Conservation (phyloP, 2,329 filamentous ascomycete genomes). For the Paraconiothyrium brasiliense region DNA sequence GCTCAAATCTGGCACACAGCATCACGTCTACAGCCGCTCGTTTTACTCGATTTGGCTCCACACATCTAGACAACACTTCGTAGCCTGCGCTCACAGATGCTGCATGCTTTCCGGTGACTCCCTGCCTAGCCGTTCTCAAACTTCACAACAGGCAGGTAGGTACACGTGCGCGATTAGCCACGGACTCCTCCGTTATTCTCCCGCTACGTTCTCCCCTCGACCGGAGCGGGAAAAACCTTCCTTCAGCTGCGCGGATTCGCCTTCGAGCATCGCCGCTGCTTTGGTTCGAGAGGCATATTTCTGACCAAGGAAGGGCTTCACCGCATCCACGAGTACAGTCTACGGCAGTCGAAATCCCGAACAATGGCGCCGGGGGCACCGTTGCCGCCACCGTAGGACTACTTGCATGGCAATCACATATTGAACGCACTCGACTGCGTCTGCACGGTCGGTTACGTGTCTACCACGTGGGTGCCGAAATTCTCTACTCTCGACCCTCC, state of each 20-base stretch:
- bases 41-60: slow-evolving; percentile 18
- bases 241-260: slow-evolving; percentile 50
- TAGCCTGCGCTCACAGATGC: slow-evolving; percentile 10
- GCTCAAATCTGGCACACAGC: slow-evolving; percentile 24
- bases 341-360: slow-evolving; percentile 61
- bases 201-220: slow-evolving; percentile 60
- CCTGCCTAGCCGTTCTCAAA: neutral
- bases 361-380: slow-evolving; percentile 58
- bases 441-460: slow-evolving; percentile 60
- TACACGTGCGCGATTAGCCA: slow-evolving; percentile 18
- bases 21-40: slow-evolving; percentile 27
- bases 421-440: slow-evolving; percentile 58
- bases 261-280: slow-evolving; percentile 10
- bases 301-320: slow-evolving; percentile 33
- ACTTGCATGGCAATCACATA: slow-evolving; percentile 53
- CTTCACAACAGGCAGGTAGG: neutral
- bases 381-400: slow-evolving; percentile 55
- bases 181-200: slow-evolving; percentile 52
- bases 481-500: slow-evolving; percentile 30
- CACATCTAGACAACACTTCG: slow-evolving; percentile 18
- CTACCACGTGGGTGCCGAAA: slow-evolving; percentile 57
- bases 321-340: slow-evolving; percentile 55
- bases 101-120: slow-evolving; percentile 12
- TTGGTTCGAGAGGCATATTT: slow-evolving; percentile 12
- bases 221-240: slow-evolving; percentile 58